Base-by-base conservation (phyloP, 176 grass and related monocot genomes). In the Eleusine indica region DNA sequence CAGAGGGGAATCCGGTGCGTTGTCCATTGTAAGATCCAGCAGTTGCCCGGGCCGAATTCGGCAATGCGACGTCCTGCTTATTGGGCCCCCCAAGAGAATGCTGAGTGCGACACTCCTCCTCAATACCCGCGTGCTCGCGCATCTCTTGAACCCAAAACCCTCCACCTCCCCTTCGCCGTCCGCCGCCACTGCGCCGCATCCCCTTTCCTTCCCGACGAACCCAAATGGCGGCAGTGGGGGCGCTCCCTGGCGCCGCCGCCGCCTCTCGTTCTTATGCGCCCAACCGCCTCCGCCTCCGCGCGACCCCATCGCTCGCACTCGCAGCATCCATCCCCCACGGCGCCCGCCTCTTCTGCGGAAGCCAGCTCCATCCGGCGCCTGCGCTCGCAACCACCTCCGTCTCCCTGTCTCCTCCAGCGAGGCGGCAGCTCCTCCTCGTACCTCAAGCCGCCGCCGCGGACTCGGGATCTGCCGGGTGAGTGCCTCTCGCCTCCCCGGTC, bases 381-480 rank as follows among this genome's bases (percentile, higher is more conserved):
- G 71, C 85, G 68, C 79, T 92, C 53, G 58, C 83, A 6, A 49
- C 70, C 0, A 42, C 76, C 30, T 49, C 71, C 29, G 5, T 43
- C 9, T 1, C 48, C 25, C 37, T 58, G 68, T 37, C 76, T 46
- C 54, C 38, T 29, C 77, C 60, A 28, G 57, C 18, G 9, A 69
- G 47, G 40, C 68, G 49, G 58, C 68, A 57, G 68, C 41, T 84
- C 44, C 73, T 70, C 61, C 67, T 30, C 9, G 49, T 65, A 6
- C 63, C 68, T 40, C 56, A 37, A 16, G 29, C 92, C 66, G 80
- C 79, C 37, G 79, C 95, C n/a, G 90, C 84, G 7, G 89, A 77
- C 44, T 47, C 44, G 44, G 44, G 44, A 69, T 78, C 94, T 15
- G 76, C 88, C 3, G 90, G 90, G 95, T 94, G 66, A 89, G 92